These are phyloP conservation scores for Aspergillaceae sp. DNA, from an alignment of 2,329 filamentous ascomycete species.

Conservation along the genomic window DNA sequence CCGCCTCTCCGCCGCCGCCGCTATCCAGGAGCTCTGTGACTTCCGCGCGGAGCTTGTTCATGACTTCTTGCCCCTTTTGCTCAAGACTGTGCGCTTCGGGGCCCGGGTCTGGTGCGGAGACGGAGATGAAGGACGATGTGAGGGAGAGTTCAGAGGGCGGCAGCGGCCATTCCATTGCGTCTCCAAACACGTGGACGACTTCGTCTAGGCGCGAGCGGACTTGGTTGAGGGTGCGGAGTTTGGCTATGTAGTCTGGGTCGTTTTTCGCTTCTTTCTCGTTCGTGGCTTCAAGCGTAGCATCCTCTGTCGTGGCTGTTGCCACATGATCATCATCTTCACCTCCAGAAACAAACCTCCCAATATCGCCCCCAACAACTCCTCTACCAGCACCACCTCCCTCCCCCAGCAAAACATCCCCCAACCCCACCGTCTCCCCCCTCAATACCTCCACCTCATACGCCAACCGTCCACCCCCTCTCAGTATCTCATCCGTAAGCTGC, in stretches of 20 bases:
- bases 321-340: constrained; percentile 8
- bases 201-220: constrained; percentile 78
- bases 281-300: constrained; percentile 1
- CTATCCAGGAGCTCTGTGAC: constrained; percentile 58
- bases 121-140: constrained; percentile 76
- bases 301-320: constrained; percentile 4
- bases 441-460: constrained; percentile 93
- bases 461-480: constrained; percentile 76
- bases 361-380: constrained; percentile 53
- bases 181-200: constrained; percentile 84
- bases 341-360: constrained; percentile 59
- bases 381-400: constrained; percentile 39
- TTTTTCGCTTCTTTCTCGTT: constrained; percentile 1
- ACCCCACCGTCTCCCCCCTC: constrained; percentile 74
- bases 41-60: constrained; percentile 57
- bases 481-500: constrained; percentile 86
- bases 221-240: constrained; percentile 71
- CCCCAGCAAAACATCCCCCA: constrained; percentile 69
- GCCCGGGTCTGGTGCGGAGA: constrained; percentile 73
- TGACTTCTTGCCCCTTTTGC: constrained; percentile 77
- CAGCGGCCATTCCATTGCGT: constrained; percentile 91
- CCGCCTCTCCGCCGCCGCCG: constrained; percentile 51
- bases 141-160: constrained; percentile 80
- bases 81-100: constrained; percentile 61
- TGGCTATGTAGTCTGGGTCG: constrained; percentile 62